A percentile compares a stretch with the other conserved stretches of the same genome.
These are phyloP conservation scores for Pleurotus pulmonarius DNA, from an alignment of 768 basidiomycete genomes.

Conservation along the genomic window DNA sequence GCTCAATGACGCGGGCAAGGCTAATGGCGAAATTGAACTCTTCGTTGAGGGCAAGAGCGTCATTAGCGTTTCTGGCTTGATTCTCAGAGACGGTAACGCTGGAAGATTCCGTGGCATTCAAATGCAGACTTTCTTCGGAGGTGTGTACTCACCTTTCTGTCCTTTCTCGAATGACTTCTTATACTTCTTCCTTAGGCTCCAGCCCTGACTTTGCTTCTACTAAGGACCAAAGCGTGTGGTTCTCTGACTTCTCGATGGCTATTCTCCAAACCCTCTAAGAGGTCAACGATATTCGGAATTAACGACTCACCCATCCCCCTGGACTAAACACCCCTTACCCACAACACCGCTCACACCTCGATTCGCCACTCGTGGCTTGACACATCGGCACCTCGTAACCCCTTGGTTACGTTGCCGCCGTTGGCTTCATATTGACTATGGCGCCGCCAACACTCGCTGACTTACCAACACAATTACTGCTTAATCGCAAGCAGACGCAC, in stretches of 20 bases:
- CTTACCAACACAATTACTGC: slow-evolving; percentile 5
- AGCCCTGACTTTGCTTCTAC: slow-evolving; percentile 51
- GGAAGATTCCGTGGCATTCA: slow-evolving; percentile 64
- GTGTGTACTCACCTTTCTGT: slow-evolving; percentile 24
- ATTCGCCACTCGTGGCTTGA: not conserved
- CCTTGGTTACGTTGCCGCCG: not conserved
- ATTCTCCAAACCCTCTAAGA: slow-evolving; percentile 44
- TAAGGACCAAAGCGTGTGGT: slow-evolving; percentile 57
- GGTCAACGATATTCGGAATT: slow-evolving; percentile 3
- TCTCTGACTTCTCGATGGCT: slow-evolving; percentile 68
- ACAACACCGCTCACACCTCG: not conserved
- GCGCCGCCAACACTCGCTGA: slow-evolving; percentile 10
- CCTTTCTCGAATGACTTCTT: slow-evolving; percentile 10
- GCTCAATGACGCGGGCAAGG: slow-evolving; percentile 67
- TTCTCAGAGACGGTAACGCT: slow-evolving; percentile 42
- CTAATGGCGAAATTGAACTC: slow-evolving; percentile 71
- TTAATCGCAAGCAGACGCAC: slow-evolving; percentile 5
- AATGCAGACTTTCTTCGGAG: slow-evolving; percentile 81
- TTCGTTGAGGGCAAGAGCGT: slow-evolving; percentile 64
- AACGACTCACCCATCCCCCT: not conserved
- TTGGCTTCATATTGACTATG: slow-evolving; percentile 2
- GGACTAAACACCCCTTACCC: slow-evolving; percentile 1
- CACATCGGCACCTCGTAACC: not conserved
- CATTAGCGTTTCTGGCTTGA: slow-evolving; percentile 52
- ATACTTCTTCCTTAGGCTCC: slow-evolving; percentile 24